Evolutionary conservation across 2,329 filamentous ascomycete genomes (phyloP), one percentile per base, ranked within the genome.

Genomic region (Pseudogymnoascus sp.): DNA sequence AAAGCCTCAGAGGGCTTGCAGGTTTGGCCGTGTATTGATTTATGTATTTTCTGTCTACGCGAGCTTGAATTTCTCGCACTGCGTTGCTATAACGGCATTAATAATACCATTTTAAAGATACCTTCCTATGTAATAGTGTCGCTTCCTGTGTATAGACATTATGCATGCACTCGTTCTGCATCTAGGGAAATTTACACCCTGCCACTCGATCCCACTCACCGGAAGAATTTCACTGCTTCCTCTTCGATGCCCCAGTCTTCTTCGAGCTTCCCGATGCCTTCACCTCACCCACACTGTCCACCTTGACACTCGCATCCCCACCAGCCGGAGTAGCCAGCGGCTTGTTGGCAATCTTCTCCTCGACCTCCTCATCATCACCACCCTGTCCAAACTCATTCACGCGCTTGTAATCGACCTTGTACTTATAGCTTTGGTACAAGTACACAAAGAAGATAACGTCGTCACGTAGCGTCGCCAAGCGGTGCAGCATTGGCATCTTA

Each of bases 371-470:
- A 26, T 91, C 89, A n/a, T 95, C 93, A n/a, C 94, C 94, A 37
- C 93, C 94, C 80, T 97, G 94, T 7, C 94, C 94, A 73, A 97
- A 99, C 76, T 99, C 94, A 75, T 99, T 99, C 72, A 99, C 89
- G 66, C 94, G 86, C 10, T 83, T 88, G 77, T 93, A 94, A 75
- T 99, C 94, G 65, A 94, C 82, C 77, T 88, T 91, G 80, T 99
- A 99, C 62, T 88, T 88, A 83, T 86, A 99, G 65, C 88, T 85
- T 78, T 99, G 94, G 77, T 99, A 99, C 3, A 99, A 70, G 78
- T 97, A 99, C 64, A 99, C 82, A 74, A 99, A 99, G 82, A 99
- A 99, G 73, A 99, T 97, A 67, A 99, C 82, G 72, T 99, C 94
- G 74, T 99, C 94, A 65, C 94, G 83, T 66, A 99, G 83, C 0